These are phyloP conservation scores for Aspergillus pseudoterreus DNA, from an alignment of 2,329 filamentous ascomycete species.

Conservation along the genomic window DNA sequence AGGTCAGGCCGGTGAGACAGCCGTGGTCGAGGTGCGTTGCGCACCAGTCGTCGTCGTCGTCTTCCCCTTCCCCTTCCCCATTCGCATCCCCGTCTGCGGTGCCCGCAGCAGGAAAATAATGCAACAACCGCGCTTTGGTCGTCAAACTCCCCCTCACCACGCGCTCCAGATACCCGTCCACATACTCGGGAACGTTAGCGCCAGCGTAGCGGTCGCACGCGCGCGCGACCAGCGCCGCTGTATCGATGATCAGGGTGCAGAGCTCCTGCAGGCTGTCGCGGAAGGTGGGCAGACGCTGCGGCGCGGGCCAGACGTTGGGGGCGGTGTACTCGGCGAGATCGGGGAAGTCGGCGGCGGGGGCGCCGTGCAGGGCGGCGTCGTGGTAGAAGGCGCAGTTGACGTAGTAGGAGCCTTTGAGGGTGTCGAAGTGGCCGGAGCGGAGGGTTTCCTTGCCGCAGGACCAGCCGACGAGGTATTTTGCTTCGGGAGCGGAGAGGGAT, in stretches of 20 bases:
- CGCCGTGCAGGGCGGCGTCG: conserved; percentile 32
- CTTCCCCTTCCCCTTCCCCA: conserved; percentile 42
- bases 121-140: conserved; percentile 85
- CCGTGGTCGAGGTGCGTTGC: conserved; percentile 76
- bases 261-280: conserved; percentile 67
- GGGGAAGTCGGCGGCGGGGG: conserved; percentile 33
- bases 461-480: conserved; percentile 63
- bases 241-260: conserved; percentile 82
- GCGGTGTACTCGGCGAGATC: conserved; percentile 84
- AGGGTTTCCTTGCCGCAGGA: conserved; percentile 62
- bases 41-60: conserved; percentile 92
- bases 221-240: conserved; percentile 80
- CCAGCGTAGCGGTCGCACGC: conserved; percentile 84
- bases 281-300: conserved; percentile 70
- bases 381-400: conserved; percentile 58
- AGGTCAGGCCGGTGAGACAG: conserved; percentile 88
- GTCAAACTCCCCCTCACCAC: conserved; percentile 82
- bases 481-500: conserved; percentile 39
- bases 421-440: conserved; percentile 59
- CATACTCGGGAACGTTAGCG: conserved; percentile 73
- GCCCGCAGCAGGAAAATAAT: conserved; percentile 70
- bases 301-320: conserved; percentile 81
- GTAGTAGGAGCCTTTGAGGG: conserved; percentile 62
- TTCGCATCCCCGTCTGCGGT: conserved; percentile 1
- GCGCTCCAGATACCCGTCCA: conserved; percentile 73